A percentile compares a stretch with the other conserved stretches of the same genome.
phyloP scores from a whole-genome alignment of 2,329 filamentous ascomycete species.

The Aureobasidium sp. region DNA sequence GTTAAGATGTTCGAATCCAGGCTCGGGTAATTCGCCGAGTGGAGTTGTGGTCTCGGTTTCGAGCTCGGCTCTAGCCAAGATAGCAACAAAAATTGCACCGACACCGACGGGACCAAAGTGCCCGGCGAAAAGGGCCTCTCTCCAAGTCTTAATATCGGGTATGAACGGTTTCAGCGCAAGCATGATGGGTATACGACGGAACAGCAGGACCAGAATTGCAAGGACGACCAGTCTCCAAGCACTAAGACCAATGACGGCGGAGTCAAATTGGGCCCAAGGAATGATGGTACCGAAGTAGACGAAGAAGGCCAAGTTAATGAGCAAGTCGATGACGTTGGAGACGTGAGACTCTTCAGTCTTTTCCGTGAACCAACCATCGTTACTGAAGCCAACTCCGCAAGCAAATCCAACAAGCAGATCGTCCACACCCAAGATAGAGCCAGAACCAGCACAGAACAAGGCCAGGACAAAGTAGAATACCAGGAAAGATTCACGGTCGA shows the following conservation, averaged over 20 bases:
- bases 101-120: slow-evolving; percentile 98
- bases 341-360: slow-evolving; percentile 98
- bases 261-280: slow-evolving; percentile 88
- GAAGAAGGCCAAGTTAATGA: slow-evolving; percentile 96
- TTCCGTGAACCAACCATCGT: slow-evolving; percentile 97
- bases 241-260: slow-evolving; percentile 58
- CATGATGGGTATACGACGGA: slow-evolving; percentile 95
- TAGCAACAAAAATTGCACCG: slow-evolving; percentile 90
- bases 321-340: slow-evolving; percentile 95
- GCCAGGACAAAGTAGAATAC: slow-evolving; percentile 98
- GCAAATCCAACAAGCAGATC: slow-evolving; percentile 92
- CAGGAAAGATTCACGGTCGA: slow-evolving; percentile 93
- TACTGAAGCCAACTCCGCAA: slow-evolving; percentile 96
- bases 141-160: slow-evolving; percentile 96
- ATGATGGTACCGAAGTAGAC: slow-evolving; percentile 97
- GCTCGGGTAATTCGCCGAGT: slow-evolving; percentile 51
- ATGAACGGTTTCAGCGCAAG: slow-evolving; percentile 82
- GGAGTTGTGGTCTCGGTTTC: slow-evolving; percentile 71
- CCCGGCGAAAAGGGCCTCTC: slow-evolving; percentile 90
- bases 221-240: slow-evolving; percentile 93
- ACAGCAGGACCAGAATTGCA: slow-evolving; percentile 86
- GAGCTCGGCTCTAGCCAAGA: slow-evolving; percentile 85
- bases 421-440: slow-evolving; percentile 83
- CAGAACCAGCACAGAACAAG: slow-evolving; percentile 89
- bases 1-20: slow-evolving; percentile 53